These are phyloP conservation scores for Leucocoprinus sp. DNA, from an alignment of 768 basidiomycete genomes.

Conservation along the genomic window DNA sequence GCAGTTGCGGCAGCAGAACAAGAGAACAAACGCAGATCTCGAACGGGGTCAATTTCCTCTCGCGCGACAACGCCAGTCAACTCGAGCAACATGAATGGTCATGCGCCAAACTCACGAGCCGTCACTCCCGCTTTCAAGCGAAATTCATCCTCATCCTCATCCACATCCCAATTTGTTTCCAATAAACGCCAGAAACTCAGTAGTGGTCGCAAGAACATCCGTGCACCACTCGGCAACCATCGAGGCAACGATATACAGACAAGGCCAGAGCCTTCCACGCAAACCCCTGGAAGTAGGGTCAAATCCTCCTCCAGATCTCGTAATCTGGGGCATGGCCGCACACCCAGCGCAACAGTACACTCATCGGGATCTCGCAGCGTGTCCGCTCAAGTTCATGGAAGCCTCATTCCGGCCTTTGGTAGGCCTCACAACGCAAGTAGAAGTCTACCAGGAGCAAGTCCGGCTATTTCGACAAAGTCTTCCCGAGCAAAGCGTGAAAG, in stretches of 20 bases:
- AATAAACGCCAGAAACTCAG: slow-evolving; percentile 57
- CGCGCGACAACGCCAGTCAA: slow-evolving; percentile 52
- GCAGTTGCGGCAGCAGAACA: slow-evolving; percentile 64
- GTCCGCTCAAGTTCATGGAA: slow-evolving; percentile 11
- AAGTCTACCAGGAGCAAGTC: slow-evolving; percentile 18
- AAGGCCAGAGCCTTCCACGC: slow-evolving; percentile 32
- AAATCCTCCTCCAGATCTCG: slow-evolving; percentile 38
- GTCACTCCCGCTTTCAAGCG: slow-evolving; percentile 61
- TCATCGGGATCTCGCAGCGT: slow-evolving; percentile 13
- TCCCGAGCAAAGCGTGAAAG: slow-evolving; percentile 60
- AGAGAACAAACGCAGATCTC: slow-evolving; percentile 63
- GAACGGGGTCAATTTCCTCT: slow-evolving; percentile 53
- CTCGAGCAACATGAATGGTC: slow-evolving; percentile 28
- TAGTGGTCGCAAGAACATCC: slow-evolving; percentile 23
- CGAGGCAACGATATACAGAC: slow-evolving; percentile 19
- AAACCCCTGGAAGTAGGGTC: slow-evolving; percentile 23
- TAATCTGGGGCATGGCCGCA: slow-evolving; percentile 46
- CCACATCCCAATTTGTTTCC: slow-evolving; percentile 36
- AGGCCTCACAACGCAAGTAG: slow-evolving; percentile 16
- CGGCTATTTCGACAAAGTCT: slow-evolving; percentile 37
- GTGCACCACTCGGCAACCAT: slow-evolving; percentile 35
- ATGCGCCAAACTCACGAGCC: slow-evolving; percentile 27
- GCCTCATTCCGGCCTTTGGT: slow-evolving; percentile 12
- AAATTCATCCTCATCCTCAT: slow-evolving; percentile 34
- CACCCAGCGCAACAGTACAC: slow-evolving; percentile 28